A percentile compares a stretch with the other conserved stretches of the same genome.
These are phyloP conservation scores for Globisporangium megalacanthum DNA, from an alignment of 352 stramenopile species.

Conservation along the genomic window DNA sequence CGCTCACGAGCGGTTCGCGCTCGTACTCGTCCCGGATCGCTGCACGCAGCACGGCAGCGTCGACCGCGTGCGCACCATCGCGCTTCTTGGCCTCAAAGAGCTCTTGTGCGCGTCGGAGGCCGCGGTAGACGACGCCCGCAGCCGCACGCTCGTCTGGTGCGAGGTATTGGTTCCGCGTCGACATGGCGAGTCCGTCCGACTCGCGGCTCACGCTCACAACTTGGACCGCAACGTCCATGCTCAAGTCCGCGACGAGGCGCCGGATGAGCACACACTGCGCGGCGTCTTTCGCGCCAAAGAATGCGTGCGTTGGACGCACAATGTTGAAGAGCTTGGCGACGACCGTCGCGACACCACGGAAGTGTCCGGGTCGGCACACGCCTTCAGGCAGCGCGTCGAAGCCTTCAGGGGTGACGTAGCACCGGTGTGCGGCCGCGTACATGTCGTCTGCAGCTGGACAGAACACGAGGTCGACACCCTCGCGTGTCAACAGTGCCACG, in stretches of 20 bases:
- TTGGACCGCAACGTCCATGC: slow-evolving; percentile 92
- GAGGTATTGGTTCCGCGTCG: slow-evolving; percentile 98
- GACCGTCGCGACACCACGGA: slow-evolving; percentile 98
- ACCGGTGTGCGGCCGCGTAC: slow-evolving; percentile 82
- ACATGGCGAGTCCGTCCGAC: slow-evolving; percentile 95
- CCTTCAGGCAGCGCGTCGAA: slow-evolving; percentile 95
- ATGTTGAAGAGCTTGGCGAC: slow-evolving; percentile 99
- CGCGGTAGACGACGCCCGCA: slow-evolving; percentile 87
- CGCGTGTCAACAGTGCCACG: slow-evolving; percentile 70
- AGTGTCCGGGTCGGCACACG: slow-evolving; percentile 92
- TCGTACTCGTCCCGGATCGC: slow-evolving; percentile 54
- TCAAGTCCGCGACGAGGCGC: slow-evolving; percentile 95
- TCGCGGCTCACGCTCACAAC: slow-evolving; percentile 93
- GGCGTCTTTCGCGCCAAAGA: slow-evolving; percentile 99
- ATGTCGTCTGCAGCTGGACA: slow-evolving; percentile 78
- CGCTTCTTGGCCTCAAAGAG: slow-evolving; percentile 27
- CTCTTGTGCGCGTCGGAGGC: slow-evolving; percentile 46
- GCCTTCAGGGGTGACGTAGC: slow-evolving; percentile 91
- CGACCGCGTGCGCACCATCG: slow-evolving; percentile 15
- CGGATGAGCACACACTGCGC: slow-evolving; percentile 96
- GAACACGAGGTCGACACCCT: slow-evolving; percentile 92
- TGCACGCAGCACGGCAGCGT: slow-evolving; percentile 26
- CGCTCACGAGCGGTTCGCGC: slow-evolving; percentile 85
- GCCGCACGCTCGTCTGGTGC: slow-evolving; percentile 78
- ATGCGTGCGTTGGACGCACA: slow-evolving; percentile 93